These are phyloP conservation scores for Pichia sp. DNA, from an alignment of 1,139 yeast genomes.

Conservation along the genomic window DNA sequence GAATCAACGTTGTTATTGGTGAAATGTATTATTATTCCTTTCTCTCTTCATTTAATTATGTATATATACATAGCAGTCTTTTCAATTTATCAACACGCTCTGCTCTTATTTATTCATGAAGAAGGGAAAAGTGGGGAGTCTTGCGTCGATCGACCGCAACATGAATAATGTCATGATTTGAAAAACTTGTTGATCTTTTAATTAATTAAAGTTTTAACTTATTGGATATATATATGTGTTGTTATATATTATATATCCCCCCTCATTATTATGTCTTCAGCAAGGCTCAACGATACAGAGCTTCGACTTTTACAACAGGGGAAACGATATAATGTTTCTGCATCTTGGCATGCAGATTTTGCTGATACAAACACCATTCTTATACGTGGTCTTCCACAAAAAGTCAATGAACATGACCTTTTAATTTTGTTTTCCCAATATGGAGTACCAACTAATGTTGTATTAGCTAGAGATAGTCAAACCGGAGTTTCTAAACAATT, in stretches of 20 bases:
- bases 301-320: conserved; percentile 55
- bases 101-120: background rate
- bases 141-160: conserved; percentile 6
- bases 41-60: background rate
- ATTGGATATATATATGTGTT: too few relatives aligned
- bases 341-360: conserved; percentile 89
- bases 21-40: too few relatives aligned
- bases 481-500: conserved; percentile 71
- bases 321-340: conserved; percentile 40
- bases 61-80: background rate
- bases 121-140: conserved; percentile 4
- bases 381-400: conserved; percentile 66
- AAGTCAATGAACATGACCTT: conserved; percentile 67
- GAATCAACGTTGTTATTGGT: background rate
- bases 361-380: conserved; percentile 59
- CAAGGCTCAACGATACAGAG: conserved; percentile 59
- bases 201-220: too few relatives aligned
- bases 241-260: too few relatives aligned
- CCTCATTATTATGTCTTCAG: conserved; percentile 1
- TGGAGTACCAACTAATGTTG: conserved; percentile 78
- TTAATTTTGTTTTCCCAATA: conserved; percentile 79
- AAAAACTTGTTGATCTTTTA: too few relatives aligned
- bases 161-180: background rate
- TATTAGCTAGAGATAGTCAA: conserved; percentile 61
- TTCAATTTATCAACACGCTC: background rate